Evolutionary conservation across 1,284 basidiomycete genomes (phyloP).

Genomic region (Phaffia rhodozyma): DNA sequence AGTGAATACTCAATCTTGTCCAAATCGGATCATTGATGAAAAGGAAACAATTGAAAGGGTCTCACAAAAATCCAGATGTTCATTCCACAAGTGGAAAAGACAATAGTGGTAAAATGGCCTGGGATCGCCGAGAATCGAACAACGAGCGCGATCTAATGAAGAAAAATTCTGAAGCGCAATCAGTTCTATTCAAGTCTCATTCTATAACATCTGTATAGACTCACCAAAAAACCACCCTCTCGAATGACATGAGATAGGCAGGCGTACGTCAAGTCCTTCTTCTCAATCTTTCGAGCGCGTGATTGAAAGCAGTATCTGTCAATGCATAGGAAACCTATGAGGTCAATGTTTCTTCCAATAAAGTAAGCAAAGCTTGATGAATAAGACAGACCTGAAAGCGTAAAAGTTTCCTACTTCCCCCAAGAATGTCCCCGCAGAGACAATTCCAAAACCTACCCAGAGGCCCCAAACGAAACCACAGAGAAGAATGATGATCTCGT

Average conservation of each 20-base stretch:
- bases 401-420: conserved; percentile 54
- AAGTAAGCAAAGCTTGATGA: too few relatives aligned
- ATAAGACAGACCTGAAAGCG: conserved; percentile 20
- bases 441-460: conserved; percentile 53
- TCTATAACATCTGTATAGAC: background rate
- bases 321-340: conserved; percentile 35
- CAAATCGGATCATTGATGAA: conserved; percentile 49
- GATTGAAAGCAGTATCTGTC: conserved; percentile 53
- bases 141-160: conserved; percentile 47
- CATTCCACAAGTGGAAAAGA: conserved; percentile 72
- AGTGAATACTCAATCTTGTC: conserved; percentile 16
- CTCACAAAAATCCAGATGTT: conserved; percentile 51
- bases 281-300: conserved; percentile 58
- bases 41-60: conserved; percentile 56
- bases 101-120: conserved; percentile 43
- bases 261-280: conserved; percentile 57
- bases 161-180: conserved; percentile 15
- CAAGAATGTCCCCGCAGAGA: conserved; percentile 51
- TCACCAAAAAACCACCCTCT: conserved; percentile 57
- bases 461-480: conserved; percentile 68
- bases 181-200: background rate
- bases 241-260: conserved; percentile 63
- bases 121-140: conserved; percentile 69
- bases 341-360: conserved; percentile 13
- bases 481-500: conserved; percentile 61